Evolutionary conservation across 164 flowering plant genomes (phyloP).

Genomic region (Chimonanthus salicifolius): DNA sequence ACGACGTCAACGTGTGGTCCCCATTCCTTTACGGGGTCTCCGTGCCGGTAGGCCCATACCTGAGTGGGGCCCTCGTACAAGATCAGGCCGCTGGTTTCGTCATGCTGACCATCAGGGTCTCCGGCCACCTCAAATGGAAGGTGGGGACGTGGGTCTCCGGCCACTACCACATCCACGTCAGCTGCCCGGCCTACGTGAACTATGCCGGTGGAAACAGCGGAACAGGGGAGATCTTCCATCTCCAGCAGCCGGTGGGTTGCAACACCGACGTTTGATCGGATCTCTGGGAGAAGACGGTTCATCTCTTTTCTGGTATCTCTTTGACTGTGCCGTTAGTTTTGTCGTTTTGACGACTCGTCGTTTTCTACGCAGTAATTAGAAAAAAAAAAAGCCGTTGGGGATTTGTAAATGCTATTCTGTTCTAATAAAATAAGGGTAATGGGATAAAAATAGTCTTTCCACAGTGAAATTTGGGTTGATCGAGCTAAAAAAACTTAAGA

Average conservation of each 20-base stretch:
- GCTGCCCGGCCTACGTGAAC: conserved; percentile 9
- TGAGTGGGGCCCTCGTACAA: background rate
- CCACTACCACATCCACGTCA: conserved; percentile 14
- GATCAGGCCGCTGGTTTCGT: conserved; percentile 1
- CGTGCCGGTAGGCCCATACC: conserved; percentile 13
- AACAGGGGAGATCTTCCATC: background rate
- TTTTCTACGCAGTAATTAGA: too few relatives aligned
- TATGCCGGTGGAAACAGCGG: background rate
- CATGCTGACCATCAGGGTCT: conserved; percentile 3
- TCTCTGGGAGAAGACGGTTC: too few relatives aligned
- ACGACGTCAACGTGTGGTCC: conserved; percentile 13
- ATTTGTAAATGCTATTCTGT: too few relatives aligned
- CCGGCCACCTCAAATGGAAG: conserved; percentile 17
- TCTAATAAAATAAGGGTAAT: too few relatives aligned
- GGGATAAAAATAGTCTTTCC: too few relatives aligned
- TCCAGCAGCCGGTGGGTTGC: conserved; percentile 9
- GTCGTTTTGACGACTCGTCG: too few relatives aligned
- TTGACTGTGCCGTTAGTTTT: too few relatives aligned
- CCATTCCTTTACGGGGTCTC: conserved; percentile 10
- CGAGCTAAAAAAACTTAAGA: too few relatives aligned
- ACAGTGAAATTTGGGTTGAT: too few relatives aligned
- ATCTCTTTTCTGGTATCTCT: too few relatives aligned
- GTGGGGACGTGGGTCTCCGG: conserved; percentile 20
- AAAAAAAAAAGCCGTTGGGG: too few relatives aligned
- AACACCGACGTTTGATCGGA: conserved; percentile 4